Base-by-base conservation (phyloP, 331 rosid genomes). In the Pyracantha coccinea region DNA sequence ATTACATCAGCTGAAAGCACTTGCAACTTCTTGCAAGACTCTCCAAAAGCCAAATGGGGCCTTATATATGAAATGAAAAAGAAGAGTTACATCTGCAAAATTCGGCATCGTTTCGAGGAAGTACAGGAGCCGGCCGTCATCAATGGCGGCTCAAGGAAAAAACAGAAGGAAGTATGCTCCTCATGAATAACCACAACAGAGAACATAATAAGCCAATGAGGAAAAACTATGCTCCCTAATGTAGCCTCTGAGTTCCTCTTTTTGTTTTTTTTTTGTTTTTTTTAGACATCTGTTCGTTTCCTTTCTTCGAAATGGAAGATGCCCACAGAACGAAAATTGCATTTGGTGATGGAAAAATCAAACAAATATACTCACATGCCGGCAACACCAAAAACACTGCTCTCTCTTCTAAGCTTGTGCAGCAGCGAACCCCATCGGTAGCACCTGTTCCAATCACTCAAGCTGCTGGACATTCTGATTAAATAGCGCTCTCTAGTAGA, bases 321-420 rank as follows among this genome's bases (percentile, higher is more conserved):
- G 81, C 83, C 59, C 81, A 69, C 35, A 58, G 78, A 71, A 77
- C 15, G 66, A 77, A 75, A 83, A 60, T 62, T 69, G 80, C 86
- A 66, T 66, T 77, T 78, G 85, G 82, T 75, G 79, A 59, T 55
- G 81, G 74, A 63, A 82, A 64, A 79, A 41, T 69, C 83, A 65
- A 89, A 83, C 72, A 77, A 86, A 75, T 69, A 77, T 81, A 83
- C 88, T 80, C 85, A 78, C 85, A 72, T 69, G 79, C 78, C 69
- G 72, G 54, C 65, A 68, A 84, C 81, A 81, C 76, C 63, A 78
- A 47, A 62, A 72, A 81, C 69, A 78, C 52, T 62, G 74, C 29
- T 63, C 69, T 7, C 77, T 82, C 75, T 55, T 81, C 79, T 81
- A 71, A 53, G 82, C 79, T 83, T 76, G 69, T 58, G 73, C 69